Conservation (phyloP, 1,284 basidiomycete species). For the Pseudozyma sp. region DNA sequence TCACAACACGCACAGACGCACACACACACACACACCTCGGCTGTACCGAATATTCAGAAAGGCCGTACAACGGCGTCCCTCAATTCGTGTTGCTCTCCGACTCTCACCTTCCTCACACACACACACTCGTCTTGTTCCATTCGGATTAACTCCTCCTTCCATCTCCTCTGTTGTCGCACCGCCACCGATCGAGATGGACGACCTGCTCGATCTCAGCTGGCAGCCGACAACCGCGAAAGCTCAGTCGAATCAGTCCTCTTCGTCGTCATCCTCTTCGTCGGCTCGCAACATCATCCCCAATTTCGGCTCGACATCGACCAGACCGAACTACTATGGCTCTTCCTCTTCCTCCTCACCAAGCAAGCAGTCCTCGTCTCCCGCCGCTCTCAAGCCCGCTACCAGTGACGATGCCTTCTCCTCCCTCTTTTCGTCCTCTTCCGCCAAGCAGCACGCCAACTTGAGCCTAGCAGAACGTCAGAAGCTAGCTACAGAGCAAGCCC, state of each 20-base stretch:
- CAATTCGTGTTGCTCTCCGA: no score
- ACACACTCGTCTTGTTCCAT: background rate
- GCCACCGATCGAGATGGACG: conserved; percentile 60
- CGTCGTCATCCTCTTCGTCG: conserved; percentile 15
- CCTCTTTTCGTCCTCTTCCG: conserved; percentile 47
- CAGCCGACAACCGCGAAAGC: conserved; percentile 23
- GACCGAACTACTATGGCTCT: conserved; percentile 33
- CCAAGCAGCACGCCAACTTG: conserved; percentile 29
- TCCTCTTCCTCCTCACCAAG: conserved; percentile 8
- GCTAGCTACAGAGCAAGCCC: conserved; percentile 27
- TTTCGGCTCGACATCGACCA: conserved; percentile 8
- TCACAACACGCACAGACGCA: conserved; percentile 11
- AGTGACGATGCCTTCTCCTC: conserved; percentile 58
- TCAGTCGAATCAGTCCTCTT: conserved; percentile 10
- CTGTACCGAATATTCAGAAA: background rate
- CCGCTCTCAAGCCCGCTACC: background rate
- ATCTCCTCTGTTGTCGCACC: conserved; percentile 13
- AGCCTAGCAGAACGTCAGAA: conserved; percentile 40
- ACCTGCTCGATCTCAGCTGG: conserved; percentile 65
- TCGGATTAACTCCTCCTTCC: no score
- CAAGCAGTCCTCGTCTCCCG: conserved; percentile 9
- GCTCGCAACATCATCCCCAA: conserved; percentile 9
- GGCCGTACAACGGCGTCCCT: no score
- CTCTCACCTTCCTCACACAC: no score
- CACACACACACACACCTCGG: conserved; percentile 1